These are phyloP conservation scores for Aspergillus ostianus DNA, from an alignment of 495 filamentous ascomycete genomes.

Conservation along the genomic window DNA sequence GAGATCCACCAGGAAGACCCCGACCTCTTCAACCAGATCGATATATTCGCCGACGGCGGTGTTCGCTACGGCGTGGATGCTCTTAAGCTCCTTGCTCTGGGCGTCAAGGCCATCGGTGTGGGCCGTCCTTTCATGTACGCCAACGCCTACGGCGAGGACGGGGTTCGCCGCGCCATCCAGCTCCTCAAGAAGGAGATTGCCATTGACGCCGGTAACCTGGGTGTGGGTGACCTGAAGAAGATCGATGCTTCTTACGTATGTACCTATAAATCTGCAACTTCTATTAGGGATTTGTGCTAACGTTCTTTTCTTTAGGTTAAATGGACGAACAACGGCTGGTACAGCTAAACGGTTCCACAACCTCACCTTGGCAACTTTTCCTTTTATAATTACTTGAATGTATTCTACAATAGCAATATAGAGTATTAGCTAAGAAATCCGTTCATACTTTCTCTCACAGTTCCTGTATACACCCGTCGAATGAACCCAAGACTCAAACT, in stretches of 20 bases:
- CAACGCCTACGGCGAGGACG: conserved; percentile 39
- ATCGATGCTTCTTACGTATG: conserved; percentile 17
- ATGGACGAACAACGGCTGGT: conserved; percentile 17
- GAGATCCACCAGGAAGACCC: conserved; percentile 39
- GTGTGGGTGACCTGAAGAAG: conserved; percentile 12
- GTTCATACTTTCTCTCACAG: no score
- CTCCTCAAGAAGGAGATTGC: conserved; percentile 16
- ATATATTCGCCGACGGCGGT: conserved; percentile 46
- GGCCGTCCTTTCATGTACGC: conserved; percentile 45
- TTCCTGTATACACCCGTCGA: no score
- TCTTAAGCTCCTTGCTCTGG: conserved; percentile 36
- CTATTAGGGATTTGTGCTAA: background rate
- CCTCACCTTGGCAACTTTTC: no score
- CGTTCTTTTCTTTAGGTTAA: conserved; percentile 8
- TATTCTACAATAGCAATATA: no score
- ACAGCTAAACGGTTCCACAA: conserved; percentile 1
- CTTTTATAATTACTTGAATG: no score
- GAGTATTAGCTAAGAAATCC: no score
- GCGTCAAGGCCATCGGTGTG: conserved; percentile 44
- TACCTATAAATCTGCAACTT: background rate
- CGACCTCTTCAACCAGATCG: conserved; percentile 37
- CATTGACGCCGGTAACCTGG: conserved; percentile 15
- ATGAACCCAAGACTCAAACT: no score
- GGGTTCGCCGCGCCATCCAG: conserved; percentile 24
- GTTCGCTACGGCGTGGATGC: conserved; percentile 46